Evolutionary conservation across 371 early-diverging fungal genomes (phyloP).

Genomic region (Mortierella sp.): DNA sequence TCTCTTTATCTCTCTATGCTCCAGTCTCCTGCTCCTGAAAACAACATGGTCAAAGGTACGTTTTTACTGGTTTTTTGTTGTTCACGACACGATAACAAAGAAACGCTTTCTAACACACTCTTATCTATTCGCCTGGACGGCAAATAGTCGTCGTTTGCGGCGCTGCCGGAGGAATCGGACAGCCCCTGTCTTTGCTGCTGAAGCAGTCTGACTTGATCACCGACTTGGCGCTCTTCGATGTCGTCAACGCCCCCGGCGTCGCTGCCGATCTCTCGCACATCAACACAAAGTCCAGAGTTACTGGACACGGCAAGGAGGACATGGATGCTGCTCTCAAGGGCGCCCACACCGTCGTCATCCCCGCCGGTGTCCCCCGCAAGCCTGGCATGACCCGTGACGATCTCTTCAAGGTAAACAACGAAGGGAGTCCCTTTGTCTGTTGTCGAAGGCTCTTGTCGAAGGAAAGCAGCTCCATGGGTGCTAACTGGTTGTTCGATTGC

Average conservation of each 20-base stretch:
- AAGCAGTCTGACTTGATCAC: conserved; percentile 86
- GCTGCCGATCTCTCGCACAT: conserved; percentile 98
- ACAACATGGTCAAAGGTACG: conserved; percentile 47
- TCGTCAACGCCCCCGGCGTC: conserved; percentile 96
- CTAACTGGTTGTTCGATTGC: not conserved
- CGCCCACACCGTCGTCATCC: conserved; percentile 95
- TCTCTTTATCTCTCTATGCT: not conserved
- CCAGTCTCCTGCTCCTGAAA: conserved; percentile 43
- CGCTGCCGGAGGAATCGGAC: conserved; percentile 95
- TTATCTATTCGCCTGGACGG: no score
- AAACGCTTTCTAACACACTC: no score
- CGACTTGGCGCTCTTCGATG: conserved; percentile 93
- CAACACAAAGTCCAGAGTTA: conserved; percentile 88
- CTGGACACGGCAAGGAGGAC: conserved; percentile 68
- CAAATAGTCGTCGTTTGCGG: conserved; percentile 76
- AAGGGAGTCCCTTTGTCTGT: not conserved
- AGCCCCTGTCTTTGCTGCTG: conserved; percentile 90
- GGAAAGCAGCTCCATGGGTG: not conserved
- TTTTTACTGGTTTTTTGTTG: not conserved
- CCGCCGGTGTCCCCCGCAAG: conserved; percentile 94
- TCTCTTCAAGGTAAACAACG: conserved; percentile 77
- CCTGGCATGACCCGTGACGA: conserved; percentile 93
- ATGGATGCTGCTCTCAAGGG: conserved; percentile 89
- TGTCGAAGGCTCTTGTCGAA: not conserved
- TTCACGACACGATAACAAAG: no score